Evolutionary conservation across 192 early-diverging fungal species (phyloP).

Genomic region (Gaertneriomyces semiglobifer): DNA sequence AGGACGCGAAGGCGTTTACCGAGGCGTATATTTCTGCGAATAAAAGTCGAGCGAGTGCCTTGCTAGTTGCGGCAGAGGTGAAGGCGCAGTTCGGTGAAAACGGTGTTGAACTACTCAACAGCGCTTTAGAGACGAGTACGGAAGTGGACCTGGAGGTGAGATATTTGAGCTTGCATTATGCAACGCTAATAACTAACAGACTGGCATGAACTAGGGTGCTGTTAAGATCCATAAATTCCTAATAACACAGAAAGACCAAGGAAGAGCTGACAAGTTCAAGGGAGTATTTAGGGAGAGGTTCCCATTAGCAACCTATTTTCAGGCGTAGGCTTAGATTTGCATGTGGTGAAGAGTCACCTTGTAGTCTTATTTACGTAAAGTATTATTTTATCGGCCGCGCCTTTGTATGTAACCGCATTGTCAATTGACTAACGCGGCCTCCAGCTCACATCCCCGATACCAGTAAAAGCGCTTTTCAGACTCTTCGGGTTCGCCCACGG

Average conservation of each 20-base stretch:
- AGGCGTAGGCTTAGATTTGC: background rate
- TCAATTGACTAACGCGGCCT: conserved; percentile 8
- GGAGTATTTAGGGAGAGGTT: conserved; percentile 14
- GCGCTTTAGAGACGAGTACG: conserved; percentile 10
- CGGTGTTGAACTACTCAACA: conserved; percentile 1
- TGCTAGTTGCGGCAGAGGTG: conserved; percentile 7
- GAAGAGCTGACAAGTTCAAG: conserved; percentile 17
- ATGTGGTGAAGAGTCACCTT: too few species aligned
- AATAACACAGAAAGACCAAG: background rate
- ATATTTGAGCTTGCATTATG: background rate
- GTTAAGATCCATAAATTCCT: conserved; percentile 29
- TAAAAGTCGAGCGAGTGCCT: background rate
- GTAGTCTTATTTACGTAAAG: too few species aligned
- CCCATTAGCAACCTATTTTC: conserved; percentile 29
- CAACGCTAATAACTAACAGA: background rate
- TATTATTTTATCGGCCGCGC: too few species aligned
- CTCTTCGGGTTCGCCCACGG: conserved; percentile 57
- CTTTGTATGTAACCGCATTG: too few species aligned
- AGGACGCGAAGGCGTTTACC: conserved; percentile 17
- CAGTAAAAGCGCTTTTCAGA: conserved; percentile 48
- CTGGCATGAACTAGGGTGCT: conserved; percentile 10
- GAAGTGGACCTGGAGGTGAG: background rate
- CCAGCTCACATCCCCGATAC: conserved; percentile 44
- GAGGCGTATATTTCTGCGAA: background rate
- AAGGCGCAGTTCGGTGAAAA: conserved; percentile 5